Base-by-base conservation (phyloP, 2,329 filamentous ascomycete genomes). In the Elsinoe arachidis region DNA sequence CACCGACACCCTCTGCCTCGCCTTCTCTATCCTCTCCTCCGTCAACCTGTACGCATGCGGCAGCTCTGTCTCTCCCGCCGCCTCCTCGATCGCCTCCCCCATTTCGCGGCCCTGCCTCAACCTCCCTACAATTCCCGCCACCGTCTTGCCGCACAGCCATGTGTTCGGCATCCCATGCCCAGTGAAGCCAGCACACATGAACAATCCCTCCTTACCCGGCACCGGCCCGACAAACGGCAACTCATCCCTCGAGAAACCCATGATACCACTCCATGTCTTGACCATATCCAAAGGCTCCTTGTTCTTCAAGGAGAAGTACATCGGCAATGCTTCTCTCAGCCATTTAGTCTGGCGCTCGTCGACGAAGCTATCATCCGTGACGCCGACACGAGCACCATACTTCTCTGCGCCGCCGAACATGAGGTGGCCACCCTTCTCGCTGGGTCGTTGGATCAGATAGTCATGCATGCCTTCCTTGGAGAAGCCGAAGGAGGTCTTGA, bases 91-190 rank as follows among this genome's bases (percentile, higher is more conserved):
- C 5, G 34, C 62, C 26, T 58, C 60, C 9, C 49, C 59, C 15
- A 38, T 59, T 1, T 53, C 47, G 11, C 14, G 39, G 5, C 61
- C 58, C 6, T 58, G 62, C 55, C 55, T 59, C n/a, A 70, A 70
- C 69, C 63, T 68, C 30, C 37, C 74, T 55, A 88, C 80, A 75
- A 86, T 79, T 47, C 79, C 72, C 9, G 81, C 85, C 11, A 82
- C 80, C 1, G 82, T 82, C 59, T 83, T 80, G 1, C 80, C 87
- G 63, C 80, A 83, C 39, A 88, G 72, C 61, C 84, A 83, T 14
- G 85, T 82, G 63, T 85, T 83, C 17, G 87, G 86, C 86, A 90
- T 90, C 0, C 88, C 88, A 68, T 91, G 87, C 0, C 76, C 70
- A 0, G 68, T 70, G n/a, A 78, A 81, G 4, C 79, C 69, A 9